Percentiles rank a stretch among this genome's conserved stretches.
Evolutionary conservation across 2,329 filamentous ascomycete species (phyloP).

Genomic region (Calonectria honghensis): DNA sequence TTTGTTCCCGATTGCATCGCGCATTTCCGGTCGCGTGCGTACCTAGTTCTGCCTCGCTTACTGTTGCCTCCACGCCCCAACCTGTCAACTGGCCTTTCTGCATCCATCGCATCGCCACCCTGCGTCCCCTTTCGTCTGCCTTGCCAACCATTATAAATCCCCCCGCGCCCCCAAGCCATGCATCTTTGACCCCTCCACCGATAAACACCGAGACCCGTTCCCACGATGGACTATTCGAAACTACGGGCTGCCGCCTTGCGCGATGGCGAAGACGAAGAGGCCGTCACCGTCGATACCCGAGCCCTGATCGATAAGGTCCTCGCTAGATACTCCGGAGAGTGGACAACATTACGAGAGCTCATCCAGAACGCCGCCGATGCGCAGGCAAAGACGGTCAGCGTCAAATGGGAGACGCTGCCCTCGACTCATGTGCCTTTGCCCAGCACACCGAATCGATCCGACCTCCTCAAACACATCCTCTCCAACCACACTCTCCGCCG

Average conservation of each 20-base stretch:
- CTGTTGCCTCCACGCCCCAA: slow-evolving; percentile 20
- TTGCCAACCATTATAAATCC: slow-evolving; percentile 28
- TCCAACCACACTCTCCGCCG: slow-evolving; percentile 90
- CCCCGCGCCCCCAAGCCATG: slow-evolving; percentile 41
- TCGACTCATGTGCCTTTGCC: slow-evolving; percentile 86
- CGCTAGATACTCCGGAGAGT: slow-evolving; percentile 96
- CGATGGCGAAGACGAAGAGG: slow-evolving; percentile 93
- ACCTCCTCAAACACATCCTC: slow-evolving; percentile 87
- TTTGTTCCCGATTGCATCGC: slow-evolving; percentile 15
- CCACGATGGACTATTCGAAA: slow-evolving; percentile 81
- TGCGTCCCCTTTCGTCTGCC: slow-evolving; percentile 28
- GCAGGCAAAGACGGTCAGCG: slow-evolving; percentile 89
- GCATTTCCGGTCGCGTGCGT: slow-evolving; percentile 18
- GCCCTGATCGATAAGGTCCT: slow-evolving; percentile 98
- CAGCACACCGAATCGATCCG: slow-evolving; percentile 77
- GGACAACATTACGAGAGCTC: slow-evolving; percentile 91
- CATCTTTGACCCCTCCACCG: slow-evolving; percentile 39
- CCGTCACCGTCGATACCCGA: slow-evolving; percentile 97
- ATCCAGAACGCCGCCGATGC: slow-evolving; percentile 99
- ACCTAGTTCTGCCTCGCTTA: slow-evolving; percentile 23
- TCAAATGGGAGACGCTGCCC: slow-evolving; percentile 93
- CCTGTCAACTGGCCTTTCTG: slow-evolving; percentile 24
- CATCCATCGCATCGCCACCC: slow-evolving; percentile 18
- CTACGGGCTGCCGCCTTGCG: slow-evolving; percentile 91
- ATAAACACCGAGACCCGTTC: slow-evolving; percentile 22